A percentile compares a stretch with the other conserved stretches of the same genome.
Evolutionary conservation across 768 basidiomycete species (phyloP).

Genomic region (Dentipellis sp.): DNA sequence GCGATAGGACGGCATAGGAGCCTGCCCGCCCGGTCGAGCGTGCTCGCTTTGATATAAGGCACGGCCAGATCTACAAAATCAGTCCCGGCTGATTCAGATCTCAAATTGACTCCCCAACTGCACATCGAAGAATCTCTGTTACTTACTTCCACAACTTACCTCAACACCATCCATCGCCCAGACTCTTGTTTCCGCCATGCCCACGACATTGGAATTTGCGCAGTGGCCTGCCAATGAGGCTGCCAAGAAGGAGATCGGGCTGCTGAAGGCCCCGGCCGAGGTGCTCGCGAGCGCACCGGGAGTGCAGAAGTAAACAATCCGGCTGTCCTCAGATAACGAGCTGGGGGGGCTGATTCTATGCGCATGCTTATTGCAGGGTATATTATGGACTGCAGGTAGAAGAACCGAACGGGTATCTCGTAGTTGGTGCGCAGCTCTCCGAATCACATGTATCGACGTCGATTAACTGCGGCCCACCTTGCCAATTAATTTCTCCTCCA

Average conservation of each 20-base stretch:
- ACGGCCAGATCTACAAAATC: background rate
- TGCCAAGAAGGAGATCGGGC: background rate
- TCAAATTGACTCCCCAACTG: background rate
- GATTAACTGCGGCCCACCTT: background rate
- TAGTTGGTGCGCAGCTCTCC: background rate
- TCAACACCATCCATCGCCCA: background rate
- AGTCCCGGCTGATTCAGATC: background rate
- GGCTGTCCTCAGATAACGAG: background rate
- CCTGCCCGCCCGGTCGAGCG: background rate
- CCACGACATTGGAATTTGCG: background rate
- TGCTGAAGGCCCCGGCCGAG: background rate
- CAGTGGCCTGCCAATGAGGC: background rate
- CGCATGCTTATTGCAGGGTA: background rate
- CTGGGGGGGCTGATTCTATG: background rate
- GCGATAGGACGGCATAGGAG: background rate
- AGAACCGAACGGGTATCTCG: background rate
- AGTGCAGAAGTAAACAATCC: background rate
- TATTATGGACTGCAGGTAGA: background rate
- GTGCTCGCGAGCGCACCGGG: background rate
- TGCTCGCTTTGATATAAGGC: background rate
- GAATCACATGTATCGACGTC: background rate
- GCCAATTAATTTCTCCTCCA: background rate
- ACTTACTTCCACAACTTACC: background rate
- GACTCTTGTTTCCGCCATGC: too few relatives aligned
- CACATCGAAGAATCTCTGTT: background rate